These are phyloP conservation scores for Sextonia rubra DNA, from an alignment of 164 flowering plant genomes.

Conservation along the genomic window DNA sequence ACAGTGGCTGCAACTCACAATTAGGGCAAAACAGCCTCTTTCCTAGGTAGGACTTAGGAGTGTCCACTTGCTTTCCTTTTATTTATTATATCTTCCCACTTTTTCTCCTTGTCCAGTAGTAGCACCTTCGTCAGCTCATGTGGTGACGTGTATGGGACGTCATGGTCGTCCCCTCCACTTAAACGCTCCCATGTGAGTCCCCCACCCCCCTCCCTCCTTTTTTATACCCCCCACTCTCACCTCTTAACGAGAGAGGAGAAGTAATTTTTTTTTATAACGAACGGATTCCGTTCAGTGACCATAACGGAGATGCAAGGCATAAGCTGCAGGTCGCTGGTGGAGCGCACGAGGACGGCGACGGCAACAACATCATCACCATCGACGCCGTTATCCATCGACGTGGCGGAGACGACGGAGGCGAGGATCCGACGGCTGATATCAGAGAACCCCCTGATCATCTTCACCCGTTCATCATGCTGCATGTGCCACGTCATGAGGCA, in stretches of 20 bases:
- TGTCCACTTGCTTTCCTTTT: too few relatives aligned
- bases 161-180: background rate
- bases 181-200: background rate
- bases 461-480: constrained; percentile 76
- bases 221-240: background rate
- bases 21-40: too few relatives aligned
- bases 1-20: too few relatives aligned
- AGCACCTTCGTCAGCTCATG: background rate
- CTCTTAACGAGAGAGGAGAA: too few relatives aligned
- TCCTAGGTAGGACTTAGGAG: too few relatives aligned
- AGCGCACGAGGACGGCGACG: constrained; percentile 29
- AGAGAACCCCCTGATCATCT: constrained; percentile 84
- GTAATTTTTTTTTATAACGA: background rate
- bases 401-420: constrained; percentile 54
- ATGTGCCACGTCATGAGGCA: constrained; percentile 94
- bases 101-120: too few relatives aligned
- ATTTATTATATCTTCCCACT: too few relatives aligned
- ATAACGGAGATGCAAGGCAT: constrained; percentile 38
- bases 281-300: background rate
- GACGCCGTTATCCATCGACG: constrained; percentile 57
- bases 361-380: background rate
- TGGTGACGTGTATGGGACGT: background rate
- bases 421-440: constrained; percentile 61
- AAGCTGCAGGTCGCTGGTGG: constrained; percentile 17
- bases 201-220: background rate